Evolutionary conservation across 768 basidiomycete species (phyloP), one percentile per base, ranked within the genome.

Genomic region (Xerocomus potaroensis): DNA sequence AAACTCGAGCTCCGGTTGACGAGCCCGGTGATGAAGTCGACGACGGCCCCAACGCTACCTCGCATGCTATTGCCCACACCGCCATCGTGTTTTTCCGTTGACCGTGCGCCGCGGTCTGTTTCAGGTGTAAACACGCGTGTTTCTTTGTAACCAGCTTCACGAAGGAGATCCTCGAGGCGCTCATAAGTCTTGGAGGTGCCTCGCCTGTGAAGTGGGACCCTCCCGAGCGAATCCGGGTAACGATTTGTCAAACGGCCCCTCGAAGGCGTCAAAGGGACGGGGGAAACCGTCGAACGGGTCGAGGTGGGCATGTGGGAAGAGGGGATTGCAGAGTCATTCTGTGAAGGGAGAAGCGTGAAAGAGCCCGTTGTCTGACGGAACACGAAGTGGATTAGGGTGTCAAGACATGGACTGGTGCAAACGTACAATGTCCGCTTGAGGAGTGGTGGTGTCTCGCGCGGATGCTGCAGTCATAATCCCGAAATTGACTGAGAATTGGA

Each of bases 101-200:
- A 60, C 18, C 59, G 57, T 21, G 62, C 69, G 15, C 61, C 58
- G 31, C 77, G 75, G 49, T 91, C 87, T 4, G 75, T 71, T 65
- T 92, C 89, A 8, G 92, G 91, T 0, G 92, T 93, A 57, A 89
- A 87, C 10, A 96, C 76, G 34, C 91, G 78, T 3, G 91, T 93
- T 61, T 95, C 92, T 64, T 91, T 91, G 73, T 93, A 94, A 2
- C 92, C 92, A 1, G 90, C 90, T 62, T 91, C 87, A 41, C 80
- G 74, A 22, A 96, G 74, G 15, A 96, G 72, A 67, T 93, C 89
- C 54, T 92, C 92, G 16, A 95, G 75, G 5, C 80, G 75, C 55
- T 93, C 91, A 53, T 91, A 92, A 4, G 80, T 87, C 51, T 78
- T 79, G 3, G 88, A 89, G 16, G 79, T 90, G 2, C 89, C 89